A percentile compares a stretch with the other conserved stretches of the same genome.
Conservation (phyloP, 306 rosid species). For the Prosopis cineraria region DNA sequence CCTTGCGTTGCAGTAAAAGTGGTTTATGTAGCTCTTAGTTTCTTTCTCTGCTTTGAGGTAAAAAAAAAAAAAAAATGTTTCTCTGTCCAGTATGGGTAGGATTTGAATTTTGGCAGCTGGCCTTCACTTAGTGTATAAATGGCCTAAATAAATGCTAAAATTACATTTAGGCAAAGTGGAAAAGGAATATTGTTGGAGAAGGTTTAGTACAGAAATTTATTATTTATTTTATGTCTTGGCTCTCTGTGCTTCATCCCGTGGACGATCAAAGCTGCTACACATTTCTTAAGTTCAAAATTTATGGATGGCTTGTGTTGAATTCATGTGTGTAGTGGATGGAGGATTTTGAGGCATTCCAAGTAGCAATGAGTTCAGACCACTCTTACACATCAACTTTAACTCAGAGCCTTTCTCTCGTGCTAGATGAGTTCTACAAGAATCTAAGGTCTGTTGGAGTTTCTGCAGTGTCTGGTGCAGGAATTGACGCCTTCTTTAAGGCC, state of each 20-base stretch:
- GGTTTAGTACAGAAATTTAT: not conserved
- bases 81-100: no score
- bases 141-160: not conserved
- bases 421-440: slow-evolving; percentile 84
- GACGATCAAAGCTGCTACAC: not conserved
- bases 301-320: slow-evolving; percentile 4
- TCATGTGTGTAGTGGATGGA: slow-evolving; percentile 76
- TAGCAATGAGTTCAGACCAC: slow-evolving; percentile 57
- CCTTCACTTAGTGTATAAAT: not conserved
- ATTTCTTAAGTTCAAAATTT: not conserved
- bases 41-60: no score
- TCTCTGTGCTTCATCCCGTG: slow-evolving; percentile 23
- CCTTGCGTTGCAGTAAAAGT: no score
- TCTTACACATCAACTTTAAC: slow-evolving; percentile 61
- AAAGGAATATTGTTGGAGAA: slow-evolving; percentile 4
- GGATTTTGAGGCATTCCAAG: slow-evolving; percentile 82
- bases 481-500: slow-evolving; percentile 69
- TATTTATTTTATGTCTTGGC: not conserved
- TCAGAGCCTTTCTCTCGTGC: slow-evolving; percentile 71
- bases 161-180: slow-evolving; percentile 16
- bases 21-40: not conserved
- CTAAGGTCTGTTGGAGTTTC: slow-evolving; percentile 77
- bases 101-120: not conserved
- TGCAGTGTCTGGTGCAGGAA: slow-evolving; percentile 73
- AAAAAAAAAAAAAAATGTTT: no score